Percentiles rank a stretch among this genome's conserved stretches.
Evolutionary conservation across 2,329 filamentous ascomycete genomes (phyloP).

Genomic region (Didymellaceae sp.): DNA sequence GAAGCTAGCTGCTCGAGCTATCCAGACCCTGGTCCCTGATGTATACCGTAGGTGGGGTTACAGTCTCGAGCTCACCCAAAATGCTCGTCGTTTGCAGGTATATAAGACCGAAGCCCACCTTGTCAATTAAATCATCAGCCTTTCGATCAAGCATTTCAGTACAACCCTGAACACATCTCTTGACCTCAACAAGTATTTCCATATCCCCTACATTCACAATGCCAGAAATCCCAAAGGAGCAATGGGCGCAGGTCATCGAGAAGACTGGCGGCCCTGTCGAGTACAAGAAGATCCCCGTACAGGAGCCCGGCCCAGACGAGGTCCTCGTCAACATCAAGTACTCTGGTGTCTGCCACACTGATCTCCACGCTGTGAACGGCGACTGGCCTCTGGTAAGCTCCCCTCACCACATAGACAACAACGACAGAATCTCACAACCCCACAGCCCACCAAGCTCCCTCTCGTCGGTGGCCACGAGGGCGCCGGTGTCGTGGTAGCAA

Average conservation of each 20-base stretch:
- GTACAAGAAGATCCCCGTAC: conserved; percentile 84
- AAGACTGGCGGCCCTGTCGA: conserved; percentile 73
- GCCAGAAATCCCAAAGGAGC: conserved; percentile 74
- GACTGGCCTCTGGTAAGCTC: conserved; percentile 76
- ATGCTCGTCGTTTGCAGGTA: conserved; percentile 16
- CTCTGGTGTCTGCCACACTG: conserved; percentile 90
- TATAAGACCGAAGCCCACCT: conserved; percentile 26
- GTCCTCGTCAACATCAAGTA: conserved; percentile 91
- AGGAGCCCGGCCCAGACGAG: conserved; percentile 83
- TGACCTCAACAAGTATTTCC: too few relatives aligned
- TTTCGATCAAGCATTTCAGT: conserved; percentile 18
- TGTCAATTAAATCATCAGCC: conserved; percentile 17
- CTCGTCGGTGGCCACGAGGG: conserved; percentile 82
- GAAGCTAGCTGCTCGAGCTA: conserved; percentile 13
- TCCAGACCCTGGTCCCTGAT: conserved; percentile 17
- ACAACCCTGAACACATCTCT: conserved; percentile 8
- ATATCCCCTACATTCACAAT: conserved; percentile 37
- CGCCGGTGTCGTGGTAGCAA: conserved; percentile 82
- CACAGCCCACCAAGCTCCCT: conserved; percentile 72
- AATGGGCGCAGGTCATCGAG: conserved; percentile 92
- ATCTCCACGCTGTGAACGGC: conserved; percentile 80
- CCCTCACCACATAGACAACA: background rate
- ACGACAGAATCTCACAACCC: conserved; percentile 20
- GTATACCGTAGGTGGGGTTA: conserved; percentile 22
- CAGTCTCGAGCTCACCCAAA: conserved; percentile 11